These are phyloP conservation scores for Pseudophaeomoniella oleicola DNA, from an alignment of 2,329 filamentous ascomycete species.

Conservation along the genomic window DNA sequence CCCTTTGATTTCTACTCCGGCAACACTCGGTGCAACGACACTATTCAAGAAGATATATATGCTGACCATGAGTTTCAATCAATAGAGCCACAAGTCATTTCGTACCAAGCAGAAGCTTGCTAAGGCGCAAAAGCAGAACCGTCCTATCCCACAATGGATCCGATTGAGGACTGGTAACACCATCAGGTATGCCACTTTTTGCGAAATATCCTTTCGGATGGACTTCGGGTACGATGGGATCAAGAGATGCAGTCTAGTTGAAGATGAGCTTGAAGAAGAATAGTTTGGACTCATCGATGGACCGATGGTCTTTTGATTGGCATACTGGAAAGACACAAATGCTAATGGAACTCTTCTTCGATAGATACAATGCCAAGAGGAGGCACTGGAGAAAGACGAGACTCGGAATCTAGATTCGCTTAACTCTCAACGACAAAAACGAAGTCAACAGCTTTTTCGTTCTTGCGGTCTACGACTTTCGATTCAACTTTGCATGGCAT, in stretches of 20 bases:
- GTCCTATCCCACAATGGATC: conserved; percentile 99
- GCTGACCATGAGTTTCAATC: conserved; percentile 3
- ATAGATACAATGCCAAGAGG: conserved; percentile 99
- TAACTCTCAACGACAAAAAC: neutral
- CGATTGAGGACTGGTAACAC: conserved; percentile 96
- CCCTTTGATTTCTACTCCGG: neutral
- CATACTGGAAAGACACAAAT: too few species aligned
- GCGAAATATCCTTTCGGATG: neutral
- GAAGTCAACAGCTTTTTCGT: neutral
- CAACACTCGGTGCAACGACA: too few species aligned
- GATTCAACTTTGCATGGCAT: neutral
- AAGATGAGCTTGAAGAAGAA: too few species aligned
- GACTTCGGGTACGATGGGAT: too few species aligned
- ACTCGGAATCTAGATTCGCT: conserved; percentile 62
- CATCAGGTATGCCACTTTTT: conserved; percentile 66
- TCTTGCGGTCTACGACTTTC: neutral
- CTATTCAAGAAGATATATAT: neutral
- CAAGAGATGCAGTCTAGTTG: too few species aligned
- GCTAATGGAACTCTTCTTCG: conserved; percentile 6
- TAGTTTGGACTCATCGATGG: too few species aligned
- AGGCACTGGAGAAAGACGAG: conserved; percentile 99
- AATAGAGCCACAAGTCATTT: conserved; percentile 98
- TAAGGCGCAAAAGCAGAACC: conserved; percentile 99
- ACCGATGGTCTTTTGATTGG: too few species aligned
- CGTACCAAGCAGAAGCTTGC: conserved; percentile 99